A percentile compares a stretch with the other conserved stretches of the same genome.
phyloP scores from a whole-genome alignment of 495 filamentous ascomycete genomes.

The Aspergillus diversus region DNA sequence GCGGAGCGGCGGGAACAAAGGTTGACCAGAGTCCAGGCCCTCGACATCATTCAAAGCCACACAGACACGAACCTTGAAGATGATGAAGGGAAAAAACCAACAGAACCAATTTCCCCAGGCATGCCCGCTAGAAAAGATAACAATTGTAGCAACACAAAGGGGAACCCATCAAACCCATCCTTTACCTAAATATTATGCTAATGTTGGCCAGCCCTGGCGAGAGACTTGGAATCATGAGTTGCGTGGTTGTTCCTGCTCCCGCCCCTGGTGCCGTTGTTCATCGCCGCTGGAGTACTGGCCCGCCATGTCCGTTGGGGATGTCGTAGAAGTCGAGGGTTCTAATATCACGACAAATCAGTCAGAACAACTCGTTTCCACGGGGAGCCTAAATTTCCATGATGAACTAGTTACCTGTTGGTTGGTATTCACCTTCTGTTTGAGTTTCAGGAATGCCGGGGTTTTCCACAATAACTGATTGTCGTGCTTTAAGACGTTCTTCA shows the following conservation, averaged over 20 bases:
- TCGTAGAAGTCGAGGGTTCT: slow-evolving; percentile 26
- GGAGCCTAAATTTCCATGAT: background rate
- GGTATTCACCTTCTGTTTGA: slow-evolving; percentile 24
- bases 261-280: slow-evolving; percentile 22
- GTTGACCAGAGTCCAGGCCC: slow-evolving; percentile 22
- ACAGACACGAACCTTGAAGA: slow-evolving; percentile 16
- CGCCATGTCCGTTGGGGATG: slow-evolving; percentile 28
- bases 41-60: slow-evolving; percentile 17
- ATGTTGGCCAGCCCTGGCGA: slow-evolving; percentile 20
- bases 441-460: slow-evolving; percentile 10
- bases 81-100: slow-evolving; percentile 19
- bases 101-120: slow-evolving; percentile 27
- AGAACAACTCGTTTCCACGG: slow-evolving; percentile 2
- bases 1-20: slow-evolving; percentile 12
- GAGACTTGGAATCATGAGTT: slow-evolving; percentile 20
- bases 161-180: slow-evolving; percentile 21
- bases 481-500: slow-evolving; percentile 73
- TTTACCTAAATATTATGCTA: slow-evolving; percentile 24
- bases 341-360: slow-evolving; percentile 5
- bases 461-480: slow-evolving; percentile 28
- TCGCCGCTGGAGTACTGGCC: slow-evolving; percentile 32
- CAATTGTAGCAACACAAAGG: slow-evolving; percentile 20
- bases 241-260: slow-evolving; percentile 16
- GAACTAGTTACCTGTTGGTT: slow-evolving; percentile 31
- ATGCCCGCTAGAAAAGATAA: slow-evolving; percentile 24